Conservation (phyloP, 352 stramenopile species). For the Globisporangium megalacanthum region DNA sequence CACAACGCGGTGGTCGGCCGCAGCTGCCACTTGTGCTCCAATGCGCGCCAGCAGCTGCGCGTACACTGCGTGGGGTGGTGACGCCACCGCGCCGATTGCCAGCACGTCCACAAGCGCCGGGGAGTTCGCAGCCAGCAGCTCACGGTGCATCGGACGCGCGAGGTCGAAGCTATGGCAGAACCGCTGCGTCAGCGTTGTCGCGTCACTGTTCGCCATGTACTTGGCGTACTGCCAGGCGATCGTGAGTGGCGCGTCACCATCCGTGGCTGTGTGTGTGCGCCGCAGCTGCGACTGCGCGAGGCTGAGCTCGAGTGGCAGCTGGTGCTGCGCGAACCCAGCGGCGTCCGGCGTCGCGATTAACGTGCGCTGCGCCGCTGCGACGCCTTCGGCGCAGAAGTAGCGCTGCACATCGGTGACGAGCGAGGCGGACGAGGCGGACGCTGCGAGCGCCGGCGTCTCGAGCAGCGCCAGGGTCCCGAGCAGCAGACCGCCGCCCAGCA, state of each 20-base stretch:
- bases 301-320: constrained; percentile 61
- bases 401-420: constrained; percentile 50
- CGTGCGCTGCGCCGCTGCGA: constrained; percentile 36
- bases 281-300: constrained; percentile 49
- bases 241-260: constrained; percentile 22
- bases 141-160: constrained; percentile 45
- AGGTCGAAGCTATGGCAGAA: constrained; percentile 80
- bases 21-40: constrained; percentile 11
- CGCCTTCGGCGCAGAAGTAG: constrained; percentile 58
- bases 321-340: constrained; percentile 23
- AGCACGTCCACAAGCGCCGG: constrained; percentile 25
- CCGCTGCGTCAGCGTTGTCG: constrained; percentile 13
- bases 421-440: constrained; percentile 13
- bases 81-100: background rate
- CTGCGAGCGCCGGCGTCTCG: constrained; percentile 24
- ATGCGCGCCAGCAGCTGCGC: constrained; percentile 21
- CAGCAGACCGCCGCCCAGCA: constrained; percentile 50
- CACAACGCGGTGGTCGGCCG: constrained; percentile 18
- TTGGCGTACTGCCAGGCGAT: constrained; percentile 82
- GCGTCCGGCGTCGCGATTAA: constrained; percentile 35
- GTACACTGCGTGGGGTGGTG: constrained; percentile 18
- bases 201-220: constrained; percentile 22
- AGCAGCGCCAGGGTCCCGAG: constrained; percentile 45
- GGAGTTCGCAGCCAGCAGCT: constrained; percentile 37
- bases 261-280: constrained; percentile 23